These are phyloP conservation scores for Kurtzmaniella quercitrusa DNA, from an alignment of 1,139 yeast species.

Conservation along the genomic window DNA sequence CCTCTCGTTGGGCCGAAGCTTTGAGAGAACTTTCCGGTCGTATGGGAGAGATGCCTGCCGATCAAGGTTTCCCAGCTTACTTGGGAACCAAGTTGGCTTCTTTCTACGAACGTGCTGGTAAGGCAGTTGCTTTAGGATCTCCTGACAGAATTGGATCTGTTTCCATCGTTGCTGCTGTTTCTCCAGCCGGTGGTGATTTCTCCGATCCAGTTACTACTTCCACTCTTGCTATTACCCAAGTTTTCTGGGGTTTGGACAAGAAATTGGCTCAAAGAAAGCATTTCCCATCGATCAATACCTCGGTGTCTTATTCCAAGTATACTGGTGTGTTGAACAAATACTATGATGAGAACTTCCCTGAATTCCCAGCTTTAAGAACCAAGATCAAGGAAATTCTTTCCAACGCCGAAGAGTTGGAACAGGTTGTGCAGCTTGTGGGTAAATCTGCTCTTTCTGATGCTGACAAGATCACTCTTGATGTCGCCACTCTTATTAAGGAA, in stretches of 20 bases:
- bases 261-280: constrained; percentile 99
- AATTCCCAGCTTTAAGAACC: constrained; percentile 84
- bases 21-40: constrained; percentile 99
- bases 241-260: constrained; percentile 99
- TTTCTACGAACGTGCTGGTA: constrained; percentile 99
- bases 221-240: constrained; percentile 97
- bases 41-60: constrained; percentile 99
- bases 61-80: constrained; percentile 99
- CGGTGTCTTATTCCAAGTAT: constrained; percentile 94
- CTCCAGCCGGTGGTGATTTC: constrained; percentile 99
- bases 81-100: constrained; percentile 98
- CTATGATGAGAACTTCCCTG: constrained; percentile 84
- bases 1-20: constrained; percentile 99
- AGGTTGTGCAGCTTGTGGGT: constrained; percentile 98
- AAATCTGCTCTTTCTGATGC: constrained; percentile 95
- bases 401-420: constrained; percentile 96
- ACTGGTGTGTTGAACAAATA: constrained; percentile 81
- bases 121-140: constrained; percentile 90
- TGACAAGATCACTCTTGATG: constrained; percentile 94
- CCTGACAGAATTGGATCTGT: constrained; percentile 97
- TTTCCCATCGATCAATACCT: constrained; percentile 97
- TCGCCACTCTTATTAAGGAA: constrained; percentile 85
- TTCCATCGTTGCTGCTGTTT: constrained; percentile 98
- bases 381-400: constrained; percentile 91
- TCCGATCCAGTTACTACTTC: constrained; percentile 99